A percentile compares a stretch with the other conserved stretches of the same genome.
Conservation (phyloP, 345 rosid species). For the Heritiera fomes region DNA sequence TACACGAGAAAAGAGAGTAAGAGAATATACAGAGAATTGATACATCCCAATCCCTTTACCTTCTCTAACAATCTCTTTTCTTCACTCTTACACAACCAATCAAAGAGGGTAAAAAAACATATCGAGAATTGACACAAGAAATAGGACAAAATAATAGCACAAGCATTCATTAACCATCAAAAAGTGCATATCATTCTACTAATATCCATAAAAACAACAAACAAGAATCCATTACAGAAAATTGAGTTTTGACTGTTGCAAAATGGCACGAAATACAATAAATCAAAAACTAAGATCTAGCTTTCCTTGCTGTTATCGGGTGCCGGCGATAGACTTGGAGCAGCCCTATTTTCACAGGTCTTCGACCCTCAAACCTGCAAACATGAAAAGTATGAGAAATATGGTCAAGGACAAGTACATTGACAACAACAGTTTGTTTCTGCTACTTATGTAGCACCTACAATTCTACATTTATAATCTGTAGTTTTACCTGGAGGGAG, state of each 20-base stretch:
- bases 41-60: too few species aligned
- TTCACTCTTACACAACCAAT: too few species aligned
- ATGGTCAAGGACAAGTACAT: not conserved
- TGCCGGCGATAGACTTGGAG: not conserved
- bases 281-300: not conserved
- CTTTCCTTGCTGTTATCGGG: not conserved
- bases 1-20: too few species aligned
- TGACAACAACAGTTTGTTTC: not conserved
- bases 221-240: not conserved
- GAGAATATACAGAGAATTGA: too few species aligned
- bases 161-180: not conserved
- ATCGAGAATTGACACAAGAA: not conserved
- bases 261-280: slow-evolving; percentile 5
- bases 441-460: not conserved
- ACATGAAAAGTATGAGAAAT: not conserved
- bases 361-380: slow-evolving; percentile 82
- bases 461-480: not conserved
- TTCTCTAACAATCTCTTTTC: too few species aligned
- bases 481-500: slow-evolving; percentile 79
- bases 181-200: not conserved
- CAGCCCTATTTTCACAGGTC: slow-evolving; percentile 46
- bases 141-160: not conserved
- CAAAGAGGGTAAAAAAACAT: too few species aligned
- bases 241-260: slow-evolving; percentile 7
- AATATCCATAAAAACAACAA: slow-evolving; percentile 6